Evolutionary conservation across 2,329 filamentous ascomycete genomes (phyloP).

Genomic region (Ceratocystis lukuohia): DNA sequence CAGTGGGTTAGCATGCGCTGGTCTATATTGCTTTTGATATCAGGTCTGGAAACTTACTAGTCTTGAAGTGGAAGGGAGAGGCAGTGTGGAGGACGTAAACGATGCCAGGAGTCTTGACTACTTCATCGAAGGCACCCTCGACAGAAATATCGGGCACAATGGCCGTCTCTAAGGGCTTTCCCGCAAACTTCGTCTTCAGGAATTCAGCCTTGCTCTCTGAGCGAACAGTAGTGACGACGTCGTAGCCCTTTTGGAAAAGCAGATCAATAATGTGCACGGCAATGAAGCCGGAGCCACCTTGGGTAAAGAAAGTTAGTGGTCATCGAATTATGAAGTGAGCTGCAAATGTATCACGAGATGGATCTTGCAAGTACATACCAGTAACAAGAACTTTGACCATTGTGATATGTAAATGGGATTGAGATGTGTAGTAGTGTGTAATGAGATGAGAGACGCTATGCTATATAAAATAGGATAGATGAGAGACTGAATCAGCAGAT

Average conservation of each 20-base stretch:
- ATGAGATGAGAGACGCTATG: not conserved
- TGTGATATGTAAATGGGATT: constrained; percentile 18
- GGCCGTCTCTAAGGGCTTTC: constrained; percentile 33
- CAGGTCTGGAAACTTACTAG: constrained; percentile 25
- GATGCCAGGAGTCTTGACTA: constrained; percentile 29
- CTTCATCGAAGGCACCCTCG: constrained; percentile 57
- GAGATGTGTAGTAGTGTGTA: not conserved
- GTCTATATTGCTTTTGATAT: not conserved
- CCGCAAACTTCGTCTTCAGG: constrained; percentile 37
- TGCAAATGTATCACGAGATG: not conserved
- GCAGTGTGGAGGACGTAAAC: constrained; percentile 48
- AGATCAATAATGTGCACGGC: constrained; percentile 43
- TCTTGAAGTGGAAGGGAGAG: constrained; percentile 44
- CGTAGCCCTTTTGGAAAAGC: constrained; percentile 37
- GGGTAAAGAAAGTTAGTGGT: not conserved
- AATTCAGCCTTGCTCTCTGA: constrained; percentile 39
- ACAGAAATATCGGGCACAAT: constrained; percentile 69
- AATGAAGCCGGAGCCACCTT: constrained; percentile 41
- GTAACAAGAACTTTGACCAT: constrained; percentile 38
- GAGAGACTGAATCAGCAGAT: too few relatives aligned
- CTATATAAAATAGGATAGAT: too few relatives aligned
- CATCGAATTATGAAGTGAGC: not conserved
- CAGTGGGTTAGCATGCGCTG: not conserved
- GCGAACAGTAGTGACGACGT: constrained; percentile 43
- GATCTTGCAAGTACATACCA: constrained; percentile 25